These are phyloP conservation scores for Begonia fuchsioides DNA, from an alignment of 306 rosid genomes.

Conservation along the genomic window DNA sequence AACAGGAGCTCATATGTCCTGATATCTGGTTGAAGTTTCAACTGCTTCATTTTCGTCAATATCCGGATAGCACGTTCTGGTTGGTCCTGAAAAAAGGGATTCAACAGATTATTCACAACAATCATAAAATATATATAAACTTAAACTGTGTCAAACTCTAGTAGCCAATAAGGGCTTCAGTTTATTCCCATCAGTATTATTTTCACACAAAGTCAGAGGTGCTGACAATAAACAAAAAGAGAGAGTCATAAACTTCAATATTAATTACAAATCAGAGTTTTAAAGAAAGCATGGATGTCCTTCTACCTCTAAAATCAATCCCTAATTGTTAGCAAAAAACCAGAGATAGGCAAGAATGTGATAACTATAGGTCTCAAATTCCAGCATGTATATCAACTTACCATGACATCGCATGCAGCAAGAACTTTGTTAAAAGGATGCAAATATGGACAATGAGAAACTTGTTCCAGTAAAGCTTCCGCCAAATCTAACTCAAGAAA, in stretches of 20 bases:
- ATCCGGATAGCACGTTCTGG: slow-evolving; percentile 64
- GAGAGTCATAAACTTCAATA: no score
- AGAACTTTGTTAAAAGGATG: slow-evolving; percentile 52
- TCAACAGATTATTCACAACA: slow-evolving; percentile 5
- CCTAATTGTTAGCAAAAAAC: background rate
- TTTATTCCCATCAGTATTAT: no score
- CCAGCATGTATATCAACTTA: slow-evolving; percentile 4
- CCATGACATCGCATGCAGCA: no score
- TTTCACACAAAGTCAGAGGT: no score
- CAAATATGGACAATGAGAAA: slow-evolving; percentile 22
- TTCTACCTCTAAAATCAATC: no score
- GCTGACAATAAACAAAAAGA: no score
- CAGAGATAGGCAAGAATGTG: background rate
- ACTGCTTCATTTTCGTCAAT: slow-evolving; percentile 58
- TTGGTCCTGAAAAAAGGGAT: slow-evolving; percentile 40
- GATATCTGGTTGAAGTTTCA: slow-evolving; percentile 44
- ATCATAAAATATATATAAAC: slow-evolving; percentile 1
- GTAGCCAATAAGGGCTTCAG: background rate
- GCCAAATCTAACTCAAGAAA: slow-evolving; percentile 56
- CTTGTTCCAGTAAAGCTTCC: slow-evolving; percentile 51
- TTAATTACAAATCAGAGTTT: no score
- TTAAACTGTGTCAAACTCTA: background rate
- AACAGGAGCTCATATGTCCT: slow-evolving; percentile 58
- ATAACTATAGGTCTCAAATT: slow-evolving; percentile 6
- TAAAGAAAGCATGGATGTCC: no score